phyloP scores from a whole-genome alignment of 2,329 filamentous ascomycete genomes.

The Elsinoe perseae region DNA sequence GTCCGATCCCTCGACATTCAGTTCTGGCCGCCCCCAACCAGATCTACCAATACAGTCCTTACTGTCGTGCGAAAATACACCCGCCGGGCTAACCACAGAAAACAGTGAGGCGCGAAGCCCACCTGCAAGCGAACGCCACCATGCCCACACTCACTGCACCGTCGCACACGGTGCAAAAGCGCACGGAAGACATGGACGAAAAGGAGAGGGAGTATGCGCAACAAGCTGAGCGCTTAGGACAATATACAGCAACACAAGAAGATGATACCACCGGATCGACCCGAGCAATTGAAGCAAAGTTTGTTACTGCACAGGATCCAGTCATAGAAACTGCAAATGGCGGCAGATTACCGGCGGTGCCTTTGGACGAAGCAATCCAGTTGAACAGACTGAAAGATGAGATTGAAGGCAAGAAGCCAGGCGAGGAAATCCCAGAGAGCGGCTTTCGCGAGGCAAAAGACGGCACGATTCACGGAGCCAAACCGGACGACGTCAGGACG shows the following conservation, averaged over 20 bases:
- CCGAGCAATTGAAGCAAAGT: slow-evolving; percentile 53
- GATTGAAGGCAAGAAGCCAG: slow-evolving; percentile 34
- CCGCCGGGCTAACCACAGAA: background rate
- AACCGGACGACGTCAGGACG: slow-evolving; percentile 30
- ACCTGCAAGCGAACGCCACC: background rate
- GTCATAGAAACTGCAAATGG: slow-evolving; percentile 63
- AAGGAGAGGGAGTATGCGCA: slow-evolving; percentile 47
- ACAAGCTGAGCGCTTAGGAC: slow-evolving; percentile 47
- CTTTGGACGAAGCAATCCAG: slow-evolving; percentile 60
- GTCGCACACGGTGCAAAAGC: slow-evolving; percentile 10
- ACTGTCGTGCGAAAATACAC: background rate
- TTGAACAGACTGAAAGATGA: slow-evolving; percentile 57
- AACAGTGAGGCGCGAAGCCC: background rate
- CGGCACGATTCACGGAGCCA: slow-evolving; percentile 33
- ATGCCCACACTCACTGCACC: slow-evolving; percentile 11
- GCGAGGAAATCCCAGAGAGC: slow-evolving; percentile 25
- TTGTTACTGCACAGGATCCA: slow-evolving; percentile 60
- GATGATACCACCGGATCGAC: slow-evolving; percentile 39
- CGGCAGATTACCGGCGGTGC: slow-evolving; percentile 58
- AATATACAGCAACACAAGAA: slow-evolving; percentile 35
- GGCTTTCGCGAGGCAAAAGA: slow-evolving; percentile 36
- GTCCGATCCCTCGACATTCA: background rate
- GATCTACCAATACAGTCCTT: background rate
- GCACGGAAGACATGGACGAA: slow-evolving; percentile 33
- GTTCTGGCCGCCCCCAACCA: too few relatives aligned